Evolutionary conservation across 2,329 filamentous ascomycete species (phyloP), one percentile per base, ranked within the genome.

Genomic region (Penicillium verrucosum): DNA sequence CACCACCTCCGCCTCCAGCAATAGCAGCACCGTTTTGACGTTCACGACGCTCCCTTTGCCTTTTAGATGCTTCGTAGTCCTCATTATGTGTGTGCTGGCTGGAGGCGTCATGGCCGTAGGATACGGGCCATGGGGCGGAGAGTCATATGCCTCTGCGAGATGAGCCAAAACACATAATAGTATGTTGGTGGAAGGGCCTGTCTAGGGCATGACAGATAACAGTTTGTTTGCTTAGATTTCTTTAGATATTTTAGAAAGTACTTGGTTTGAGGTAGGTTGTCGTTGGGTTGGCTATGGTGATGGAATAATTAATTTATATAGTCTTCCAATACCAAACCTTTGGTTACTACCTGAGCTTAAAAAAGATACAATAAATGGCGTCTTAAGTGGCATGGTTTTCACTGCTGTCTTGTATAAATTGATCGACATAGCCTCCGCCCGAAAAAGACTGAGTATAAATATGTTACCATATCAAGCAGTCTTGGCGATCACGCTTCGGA

Each of bases 151-250:
- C 3, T 51, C 29, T 21, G 1, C 29, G 8, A 4, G 52, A 56
- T 6, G 21, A 47, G 9, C 57, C 25, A 21, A 60, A 59, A 40
- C 59, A 62, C 59, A 57, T 55, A 9, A 27, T 42, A 3, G 9
- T 51, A 23, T 18, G 21, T 12, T 10, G n/a, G 2, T 25, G 16
- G 29, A 44, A 9, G 21, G 18, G 25, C 6, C 14, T 25, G 14
- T 11, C 21, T 23, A 9, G 3, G n/a, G 9, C 4, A 21, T 9
- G 5, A 11, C 3, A 46, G 44, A 25, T 12, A 11, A 16, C 1
- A 25, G 14, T 25, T n/a, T 18, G 18, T 18, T 36, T 25, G 21
- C 3, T 46, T 14, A 2, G 9, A 46, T 46, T 34, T 32, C 8
- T 34, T 34, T 9, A 5, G 5, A 12, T 46, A 34, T n/a, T 34